Percentiles rank a stretch among this genome's conserved stretches.
Conservation (phyloP, 2,329 filamentous ascomycete genomes). For the Aspergillus fructus region DNA sequence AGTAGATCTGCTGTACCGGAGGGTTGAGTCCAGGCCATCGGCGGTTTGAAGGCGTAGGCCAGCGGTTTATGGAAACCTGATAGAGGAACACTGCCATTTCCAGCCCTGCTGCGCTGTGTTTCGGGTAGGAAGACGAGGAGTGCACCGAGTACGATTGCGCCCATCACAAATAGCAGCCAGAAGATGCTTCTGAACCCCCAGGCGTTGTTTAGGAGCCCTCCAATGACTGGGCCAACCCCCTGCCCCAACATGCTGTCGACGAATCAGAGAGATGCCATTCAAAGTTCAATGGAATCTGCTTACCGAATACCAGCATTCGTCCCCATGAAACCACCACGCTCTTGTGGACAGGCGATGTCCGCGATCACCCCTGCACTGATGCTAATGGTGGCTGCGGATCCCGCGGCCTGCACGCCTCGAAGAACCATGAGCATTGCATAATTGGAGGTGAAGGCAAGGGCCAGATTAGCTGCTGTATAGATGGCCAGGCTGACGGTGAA, state of each 20-base stretch:
- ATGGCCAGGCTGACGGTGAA: conserved; percentile 49
- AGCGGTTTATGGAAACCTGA: conserved; percentile 43
- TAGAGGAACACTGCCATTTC: conserved; percentile 41
- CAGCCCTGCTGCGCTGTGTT: conserved; percentile 40
- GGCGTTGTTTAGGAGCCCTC: conserved; percentile 36
- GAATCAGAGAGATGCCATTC: background rate
- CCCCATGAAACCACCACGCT: conserved; percentile 42
- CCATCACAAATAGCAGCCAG: conserved; percentile 43
- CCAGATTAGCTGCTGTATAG: conserved; percentile 50
- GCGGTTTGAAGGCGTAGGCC: conserved; percentile 26
- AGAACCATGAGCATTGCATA: conserved; percentile 14
- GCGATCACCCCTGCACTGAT: conserved; percentile 42
- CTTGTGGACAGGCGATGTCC: conserved; percentile 39
- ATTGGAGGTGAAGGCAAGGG: conserved; percentile 31
- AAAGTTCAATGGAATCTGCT: background rate
- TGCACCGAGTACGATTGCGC: conserved; percentile 34
- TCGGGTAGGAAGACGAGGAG: conserved; percentile 45
- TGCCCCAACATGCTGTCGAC: conserved; percentile 45
- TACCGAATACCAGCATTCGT: conserved; percentile 32
- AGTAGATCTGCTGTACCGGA: background rate
- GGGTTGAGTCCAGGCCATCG: conserved; percentile 1
- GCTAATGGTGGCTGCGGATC: conserved; percentile 6
- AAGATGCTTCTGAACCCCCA: conserved; percentile 42
- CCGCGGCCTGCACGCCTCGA: conserved; percentile 9
- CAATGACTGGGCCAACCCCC: conserved; percentile 47